Evolutionary conservation across 2,329 filamentous ascomycete genomes (phyloP).

Genomic region (Penicillium janthinellum): DNA sequence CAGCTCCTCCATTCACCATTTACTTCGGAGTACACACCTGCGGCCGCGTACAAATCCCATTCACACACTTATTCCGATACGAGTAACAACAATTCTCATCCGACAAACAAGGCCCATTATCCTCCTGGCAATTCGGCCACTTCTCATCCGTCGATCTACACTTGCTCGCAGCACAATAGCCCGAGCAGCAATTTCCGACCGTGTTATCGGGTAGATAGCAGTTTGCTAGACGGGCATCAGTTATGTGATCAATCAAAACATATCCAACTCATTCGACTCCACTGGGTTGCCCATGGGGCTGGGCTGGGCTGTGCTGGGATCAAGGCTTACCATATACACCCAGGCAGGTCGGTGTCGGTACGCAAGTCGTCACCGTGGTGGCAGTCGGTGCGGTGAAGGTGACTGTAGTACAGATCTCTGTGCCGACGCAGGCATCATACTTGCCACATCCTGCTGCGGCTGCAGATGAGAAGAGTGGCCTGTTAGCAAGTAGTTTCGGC

Average conservation of each 20-base stretch:
- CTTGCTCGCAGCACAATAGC: constrained; percentile 33
- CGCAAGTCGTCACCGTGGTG: constrained; percentile 28
- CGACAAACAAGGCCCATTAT: constrained; percentile 26
- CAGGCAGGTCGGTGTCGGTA: constrained; percentile 29
- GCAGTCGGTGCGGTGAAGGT: constrained; percentile 21
- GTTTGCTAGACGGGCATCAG: neutral
- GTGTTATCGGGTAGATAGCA: constrained; percentile 18
- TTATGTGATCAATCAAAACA: neutral
- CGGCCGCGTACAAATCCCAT: constrained; percentile 24
- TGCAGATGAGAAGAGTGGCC: neutral
- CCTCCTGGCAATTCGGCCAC: constrained; percentile 33
- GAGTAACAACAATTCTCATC: constrained; percentile 35
- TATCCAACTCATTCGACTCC: neutral
- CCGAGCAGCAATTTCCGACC: constrained; percentile 30
- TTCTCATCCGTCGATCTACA: constrained; percentile 32
- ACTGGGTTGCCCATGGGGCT: neutral
- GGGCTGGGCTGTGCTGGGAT: neutral
- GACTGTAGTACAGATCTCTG: constrained; percentile 27
- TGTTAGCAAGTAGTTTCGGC: neutral
- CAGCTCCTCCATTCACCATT: neutral
- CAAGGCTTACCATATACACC: constrained; percentile 28
- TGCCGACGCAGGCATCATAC: constrained; percentile 23
- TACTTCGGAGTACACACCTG: neutral
- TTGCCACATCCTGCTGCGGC: constrained; percentile 16
- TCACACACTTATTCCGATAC: constrained; percentile 25